Base-by-base conservation (phyloP, 257 asterid species). In the Solanum virginianum region DNA sequence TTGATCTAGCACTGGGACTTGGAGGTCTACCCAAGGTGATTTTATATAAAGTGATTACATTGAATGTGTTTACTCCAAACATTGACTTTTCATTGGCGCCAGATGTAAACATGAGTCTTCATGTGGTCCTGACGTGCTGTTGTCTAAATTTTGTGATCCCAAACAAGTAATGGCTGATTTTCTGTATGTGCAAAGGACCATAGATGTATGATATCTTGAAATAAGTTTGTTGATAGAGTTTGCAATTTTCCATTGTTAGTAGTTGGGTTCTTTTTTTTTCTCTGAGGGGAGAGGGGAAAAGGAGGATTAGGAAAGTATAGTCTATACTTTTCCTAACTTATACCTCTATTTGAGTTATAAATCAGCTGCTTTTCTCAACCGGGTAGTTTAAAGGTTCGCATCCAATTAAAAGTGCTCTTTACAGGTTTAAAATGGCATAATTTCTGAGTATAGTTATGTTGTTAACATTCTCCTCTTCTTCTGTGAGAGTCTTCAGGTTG, bases 21-120 rank as follows among this genome's bases (percentile, higher is more conserved):
- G 99, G 99, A 85, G 99, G 99, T 53, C 83, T 97, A 71, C 99
- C 99, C 5, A 95, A 94, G 99, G 99, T 95, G 85, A 86, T 84
- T 80, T 85, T 88, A 72, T 88, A 63, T 72, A 29, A 55, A 39
- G 70, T 71, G 24, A 79, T 53, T 84, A 59, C 70, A 12, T 32
- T 24, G 12, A 24, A 4, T 75, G 60, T 85, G 63, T 26, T 57
- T 32, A 65, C 79, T 70, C 32, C n/a, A 56, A 55, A 51, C 36
- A 53, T 69, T 16, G 39, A 16, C 81, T 45, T 53, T 17, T 53
- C 63, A 51, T 29, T 11, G 63, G 26, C 0, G 1, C 65, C 18
- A 54, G 18, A 16, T 29, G 65, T 54, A 79, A 16, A 79, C 17
- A 17, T 24, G 45, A 3, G 1, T 26, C 49, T 53, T 29, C 82